Evolutionary conservation across 345 rosid species (phyloP).

Genomic region (Arabidopsis suecica): DNA sequence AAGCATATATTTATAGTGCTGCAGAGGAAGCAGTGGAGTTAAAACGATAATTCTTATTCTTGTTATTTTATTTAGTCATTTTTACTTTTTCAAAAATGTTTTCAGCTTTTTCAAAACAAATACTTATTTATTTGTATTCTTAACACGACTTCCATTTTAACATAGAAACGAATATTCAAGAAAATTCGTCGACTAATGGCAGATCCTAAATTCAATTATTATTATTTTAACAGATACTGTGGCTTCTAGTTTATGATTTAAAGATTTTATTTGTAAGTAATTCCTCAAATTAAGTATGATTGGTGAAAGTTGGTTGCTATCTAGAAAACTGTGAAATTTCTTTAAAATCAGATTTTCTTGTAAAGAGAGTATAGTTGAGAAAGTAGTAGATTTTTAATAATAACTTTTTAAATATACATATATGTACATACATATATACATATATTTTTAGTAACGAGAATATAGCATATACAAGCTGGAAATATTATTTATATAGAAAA

Average conservation of each 20-base stretch:
- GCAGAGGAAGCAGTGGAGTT: neutral
- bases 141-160: neutral
- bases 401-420: no score
- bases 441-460: neutral
- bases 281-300: neutral
- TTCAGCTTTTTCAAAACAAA: neutral
- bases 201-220: constrained; percentile 1
- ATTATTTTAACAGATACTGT: neutral
- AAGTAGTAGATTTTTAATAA: no score
- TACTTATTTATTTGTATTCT: neutral
- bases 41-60: neutral
- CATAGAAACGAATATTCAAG: neutral
- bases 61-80: neutral
- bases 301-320: neutral
- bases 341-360: no score
- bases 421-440: no score
- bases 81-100: constrained; percentile 4
- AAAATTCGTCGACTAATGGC: neutral
- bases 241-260: neutral
- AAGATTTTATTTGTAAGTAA: neutral
- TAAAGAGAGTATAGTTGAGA: no score
- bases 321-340: neutral
- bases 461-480: neutral
- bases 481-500: neutral
- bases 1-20: constrained; percentile 39